A percentile compares a stretch with the other conserved stretches of the same genome.
phyloP scores from a whole-genome alignment of 2,329 filamentous ascomycete species.

The Metarhizium album region DNA sequence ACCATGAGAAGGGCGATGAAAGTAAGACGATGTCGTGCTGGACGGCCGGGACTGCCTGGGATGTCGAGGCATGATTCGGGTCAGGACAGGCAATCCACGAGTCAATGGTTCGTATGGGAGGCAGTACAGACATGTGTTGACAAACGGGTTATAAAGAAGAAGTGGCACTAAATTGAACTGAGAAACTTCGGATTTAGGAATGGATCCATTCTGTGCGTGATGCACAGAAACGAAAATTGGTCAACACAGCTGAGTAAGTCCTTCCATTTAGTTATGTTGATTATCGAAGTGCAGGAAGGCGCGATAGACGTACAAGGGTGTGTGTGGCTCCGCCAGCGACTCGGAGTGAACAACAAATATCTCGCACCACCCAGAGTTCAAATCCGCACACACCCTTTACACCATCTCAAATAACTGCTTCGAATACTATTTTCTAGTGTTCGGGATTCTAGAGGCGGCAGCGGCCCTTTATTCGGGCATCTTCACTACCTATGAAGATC shows the following conservation, averaged over 20 bases:
- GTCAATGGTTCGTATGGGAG: background rate
- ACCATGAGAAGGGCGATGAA: background rate
- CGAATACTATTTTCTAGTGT: slow-evolving; percentile 21
- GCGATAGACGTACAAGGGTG: background rate
- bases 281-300: background rate
- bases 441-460: slow-evolving; percentile 31
- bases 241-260: background rate
- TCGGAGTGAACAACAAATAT: background rate
- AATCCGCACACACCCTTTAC: slow-evolving; percentile 14
- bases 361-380: slow-evolving; percentile 10
- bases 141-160: too few species aligned
- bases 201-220: background rate
- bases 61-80: background rate
- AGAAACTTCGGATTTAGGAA: too few species aligned
- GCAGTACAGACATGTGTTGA: too few species aligned
- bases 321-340: background rate
- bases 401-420: slow-evolving; percentile 8
- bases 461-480: slow-evolving; percentile 25
- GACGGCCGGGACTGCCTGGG: background rate
- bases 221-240: background rate
- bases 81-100: background rate
- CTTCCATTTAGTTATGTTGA: background rate
- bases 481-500: slow-evolving; percentile 30
- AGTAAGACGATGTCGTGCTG: background rate
- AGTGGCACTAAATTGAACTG: too few species aligned